Evolutionary conservation across 2,329 filamentous ascomycete species (phyloP), one percentile per base, ranked within the genome.

Genomic region (Orbilia blumenaviensis): DNA sequence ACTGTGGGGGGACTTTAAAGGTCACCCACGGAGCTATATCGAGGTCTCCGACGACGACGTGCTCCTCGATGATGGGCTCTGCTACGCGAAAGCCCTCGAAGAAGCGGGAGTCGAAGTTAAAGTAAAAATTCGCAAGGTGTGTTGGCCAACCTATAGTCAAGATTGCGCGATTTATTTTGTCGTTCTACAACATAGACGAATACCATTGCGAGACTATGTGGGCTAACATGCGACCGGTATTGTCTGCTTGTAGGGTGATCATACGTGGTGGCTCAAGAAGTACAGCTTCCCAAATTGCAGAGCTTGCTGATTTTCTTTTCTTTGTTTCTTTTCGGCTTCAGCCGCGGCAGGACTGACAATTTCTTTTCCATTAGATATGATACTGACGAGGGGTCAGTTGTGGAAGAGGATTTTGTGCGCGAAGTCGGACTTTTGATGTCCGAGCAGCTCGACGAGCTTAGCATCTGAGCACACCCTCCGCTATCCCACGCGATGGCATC

Each of bases 1-100:
- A 23, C 34, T 76, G 72, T 76, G 72, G 72, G 72, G 72, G 48
- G 50, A 60, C 14, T 76, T 76, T 25, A 27, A 69, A 61, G 72
- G 72, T 14, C 72, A 69, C 12, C 83, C 84, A 66, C 81, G 82
- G 68, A 85, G 84, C 48, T 87, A 84, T 83, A 82, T 87, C 14
- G 86, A 87, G 81, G 80, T 86, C 3, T 84, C 83, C 71, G 85
- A 84, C 7, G 87, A 87, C 62, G 86, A 87, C 77, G 83, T 84
- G 42, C 82, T 86, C 73, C 87, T 86, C 80, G 85, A 84, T 18
- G 86, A 87, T 79, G 86, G 86, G 8, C 77, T 85, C 7, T 87
- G 85, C 77, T 86, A 86, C 78, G 85, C 84, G 2, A 83, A 84
- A 79, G 79, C 82, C 2, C 79, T 87, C 71, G 81, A 80, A 42